Evolutionary conservation across 306 rosid genomes (phyloP).

Genomic region (Begonia loranthoides): DNA sequence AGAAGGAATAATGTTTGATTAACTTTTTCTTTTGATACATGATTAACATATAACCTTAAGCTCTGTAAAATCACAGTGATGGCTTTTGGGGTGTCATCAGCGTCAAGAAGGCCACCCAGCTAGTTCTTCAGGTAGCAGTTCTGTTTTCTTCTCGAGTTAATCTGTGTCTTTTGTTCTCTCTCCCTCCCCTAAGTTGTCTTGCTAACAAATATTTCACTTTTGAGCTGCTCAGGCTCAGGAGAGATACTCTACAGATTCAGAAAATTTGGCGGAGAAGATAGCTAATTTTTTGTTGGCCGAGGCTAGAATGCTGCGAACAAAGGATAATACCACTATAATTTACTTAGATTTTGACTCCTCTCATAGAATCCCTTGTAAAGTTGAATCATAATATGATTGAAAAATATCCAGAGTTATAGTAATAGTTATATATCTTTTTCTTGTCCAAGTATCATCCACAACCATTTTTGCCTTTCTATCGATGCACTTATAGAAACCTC

Average conservation of each 20-base stretch:
- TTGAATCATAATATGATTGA: constrained; percentile 42
- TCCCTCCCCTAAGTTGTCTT: background rate
- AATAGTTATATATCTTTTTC: constrained; percentile 15
- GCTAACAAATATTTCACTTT: constrained; percentile 4
- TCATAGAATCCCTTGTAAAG: constrained; percentile 57
- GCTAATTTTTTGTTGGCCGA: constrained; percentile 75
- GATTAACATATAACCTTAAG: constrained; percentile 5
- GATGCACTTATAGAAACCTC: too few species aligned
- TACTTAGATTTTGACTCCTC: constrained; percentile 75
- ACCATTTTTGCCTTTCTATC: background rate
- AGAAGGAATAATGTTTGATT: background rate
- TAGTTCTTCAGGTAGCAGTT: constrained; percentile 54
- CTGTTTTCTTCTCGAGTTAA: background rate
- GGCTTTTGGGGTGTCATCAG: constrained; percentile 92
- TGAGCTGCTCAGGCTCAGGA: constrained; percentile 45
- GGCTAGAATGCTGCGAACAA: constrained; percentile 86
- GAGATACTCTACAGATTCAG: constrained; percentile 25
- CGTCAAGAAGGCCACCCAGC: constrained; percentile 60
- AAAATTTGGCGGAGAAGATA: constrained; percentile 53
- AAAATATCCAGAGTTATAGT: constrained; percentile 25
- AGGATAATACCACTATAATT: constrained; percentile 88
- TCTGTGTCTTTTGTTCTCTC: background rate
- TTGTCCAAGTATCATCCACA: background rate
- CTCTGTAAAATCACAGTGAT: constrained; percentile 50
- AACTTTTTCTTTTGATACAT: constrained; percentile 1